These are phyloP conservation scores for Calonectria pauciramosa DNA, from an alignment of 2,329 filamentous ascomycete species.

Conservation along the genomic window DNA sequence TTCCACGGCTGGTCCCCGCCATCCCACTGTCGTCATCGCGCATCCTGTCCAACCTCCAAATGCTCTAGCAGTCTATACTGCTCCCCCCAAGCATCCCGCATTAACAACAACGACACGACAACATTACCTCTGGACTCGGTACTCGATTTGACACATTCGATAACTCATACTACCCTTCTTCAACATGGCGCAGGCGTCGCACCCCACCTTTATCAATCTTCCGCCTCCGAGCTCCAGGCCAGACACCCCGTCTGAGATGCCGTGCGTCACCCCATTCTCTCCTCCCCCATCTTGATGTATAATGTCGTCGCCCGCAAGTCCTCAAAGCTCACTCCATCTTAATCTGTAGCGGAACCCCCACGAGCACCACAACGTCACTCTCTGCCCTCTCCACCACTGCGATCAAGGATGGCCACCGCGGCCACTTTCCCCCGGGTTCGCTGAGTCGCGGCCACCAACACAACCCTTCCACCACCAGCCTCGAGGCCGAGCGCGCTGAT, in stretches of 20 bases:
- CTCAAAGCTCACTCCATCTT: constrained; percentile 30
- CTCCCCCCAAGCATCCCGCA: neutral
- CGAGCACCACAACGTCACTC: constrained; percentile 91
- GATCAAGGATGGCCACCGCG: constrained; percentile 96
- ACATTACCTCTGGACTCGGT: neutral
- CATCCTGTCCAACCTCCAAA: constrained; percentile 9
- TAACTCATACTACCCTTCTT: constrained; percentile 15
- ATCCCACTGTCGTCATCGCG: constrained; percentile 20
- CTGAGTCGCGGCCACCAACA: constrained; percentile 71
- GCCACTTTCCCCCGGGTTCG: constrained; percentile 73
- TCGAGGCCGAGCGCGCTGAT: constrained; percentile 93
- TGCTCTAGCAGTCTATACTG: neutral
- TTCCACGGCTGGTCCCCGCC: neutral
- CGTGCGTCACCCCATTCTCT: constrained; percentile 69
- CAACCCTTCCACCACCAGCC: constrained; percentile 75
- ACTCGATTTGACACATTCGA: neutral
- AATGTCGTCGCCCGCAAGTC: constrained; percentile 14
- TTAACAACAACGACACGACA: neutral
- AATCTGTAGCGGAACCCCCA: constrained; percentile 83
- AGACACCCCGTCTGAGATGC: constrained; percentile 89
- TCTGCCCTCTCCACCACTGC: constrained; percentile 93
- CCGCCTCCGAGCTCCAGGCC: constrained; percentile 86
- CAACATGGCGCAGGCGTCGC: constrained; percentile 57
- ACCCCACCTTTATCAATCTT: constrained; percentile 84
- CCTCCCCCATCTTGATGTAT: constrained; percentile 6